These are phyloP conservation scores for Kwoniella botswanensis DNA, from an alignment of 768 basidiomycete genomes.

Conservation along the genomic window DNA sequence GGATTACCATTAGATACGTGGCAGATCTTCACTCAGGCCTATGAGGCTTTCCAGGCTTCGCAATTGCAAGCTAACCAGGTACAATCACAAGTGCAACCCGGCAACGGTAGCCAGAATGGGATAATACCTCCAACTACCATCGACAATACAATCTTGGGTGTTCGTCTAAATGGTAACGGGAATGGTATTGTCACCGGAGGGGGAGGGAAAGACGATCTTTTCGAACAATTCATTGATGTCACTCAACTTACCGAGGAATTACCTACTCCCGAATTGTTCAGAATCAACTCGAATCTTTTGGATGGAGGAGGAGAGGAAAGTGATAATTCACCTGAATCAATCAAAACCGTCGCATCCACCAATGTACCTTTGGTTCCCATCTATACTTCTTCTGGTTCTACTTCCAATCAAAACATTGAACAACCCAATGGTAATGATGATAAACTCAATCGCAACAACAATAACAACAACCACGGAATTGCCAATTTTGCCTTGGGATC, in stretches of 20 bases:
- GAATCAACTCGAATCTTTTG: background rate
- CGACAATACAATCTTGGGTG: background rate
- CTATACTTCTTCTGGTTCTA: background rate
- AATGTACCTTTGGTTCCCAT: constrained; percentile 8
- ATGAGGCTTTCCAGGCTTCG: constrained; percentile 18
- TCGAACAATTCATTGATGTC: constrained; percentile 39
- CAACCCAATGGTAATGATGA: background rate
- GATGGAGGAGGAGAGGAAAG: constrained; percentile 20
- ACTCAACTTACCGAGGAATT: constrained; percentile 29
- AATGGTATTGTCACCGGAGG: background rate
- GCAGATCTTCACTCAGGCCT: constrained; percentile 17
- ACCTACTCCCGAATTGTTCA: constrained; percentile 39
- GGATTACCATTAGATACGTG: constrained; percentile 17
- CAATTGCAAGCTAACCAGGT: constrained; percentile 11
- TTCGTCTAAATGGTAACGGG: background rate
- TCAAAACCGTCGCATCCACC: constrained; percentile 38
- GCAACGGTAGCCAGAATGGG: too few relatives aligned
- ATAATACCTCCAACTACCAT: background rate
- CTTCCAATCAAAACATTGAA: background rate
- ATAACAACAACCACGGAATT: background rate
- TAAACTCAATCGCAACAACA: background rate
- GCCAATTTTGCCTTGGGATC: background rate
- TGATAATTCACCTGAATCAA: constrained; percentile 40
- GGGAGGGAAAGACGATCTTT: constrained; percentile 28
- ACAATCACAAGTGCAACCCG: background rate